Evolutionary conservation across 1,284 basidiomycete genomes (phyloP).

Genomic region (Cutaneotrichosporon curvatum): DNA sequence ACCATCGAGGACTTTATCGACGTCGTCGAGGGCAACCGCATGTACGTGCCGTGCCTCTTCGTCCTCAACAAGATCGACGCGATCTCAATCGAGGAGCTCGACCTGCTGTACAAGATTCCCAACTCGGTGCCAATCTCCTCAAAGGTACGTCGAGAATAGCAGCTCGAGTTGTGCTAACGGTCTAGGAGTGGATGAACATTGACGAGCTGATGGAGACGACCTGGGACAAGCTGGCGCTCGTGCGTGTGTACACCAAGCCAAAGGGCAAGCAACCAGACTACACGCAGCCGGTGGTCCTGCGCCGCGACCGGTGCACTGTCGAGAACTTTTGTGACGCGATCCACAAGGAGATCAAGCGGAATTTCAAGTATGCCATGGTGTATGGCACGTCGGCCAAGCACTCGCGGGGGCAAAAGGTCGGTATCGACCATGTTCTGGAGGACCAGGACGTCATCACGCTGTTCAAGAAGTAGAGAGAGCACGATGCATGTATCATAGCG

Average conservation of each 20-base stretch:
- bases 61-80: constrained; percentile 84
- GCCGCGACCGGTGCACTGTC: constrained; percentile 52
- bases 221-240: constrained; percentile 65
- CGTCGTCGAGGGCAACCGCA: constrained; percentile 86
- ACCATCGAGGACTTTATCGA: constrained; percentile 97
- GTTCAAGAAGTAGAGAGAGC: constrained; percentile 11
- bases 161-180: constrained; percentile 67
- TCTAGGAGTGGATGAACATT: constrained; percentile 73
- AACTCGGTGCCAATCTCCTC: constrained; percentile 76
- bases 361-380: constrained; percentile 59
- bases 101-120: constrained; percentile 76
- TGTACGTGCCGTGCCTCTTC: constrained; percentile 88
- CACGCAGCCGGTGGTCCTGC: constrained; percentile 58
- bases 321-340: constrained; percentile 76
- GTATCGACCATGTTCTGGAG: constrained; percentile 77
- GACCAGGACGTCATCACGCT: constrained; percentile 60
- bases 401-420: constrained; percentile 90
- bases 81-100: constrained; percentile 96
- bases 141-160: not conserved
- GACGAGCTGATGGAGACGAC: constrained; percentile 87
- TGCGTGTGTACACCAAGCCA: constrained; percentile 73
- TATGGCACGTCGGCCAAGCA: constrained; percentile 96
- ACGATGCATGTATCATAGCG: constrained; percentile 4
- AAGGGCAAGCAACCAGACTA: constrained; percentile 88
- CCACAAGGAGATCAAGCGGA: constrained; percentile 47